Percentiles rank a stretch among this genome's conserved stretches.
Conservation (phyloP, 306 rosid species). For the Alnus glutinosa region DNA sequence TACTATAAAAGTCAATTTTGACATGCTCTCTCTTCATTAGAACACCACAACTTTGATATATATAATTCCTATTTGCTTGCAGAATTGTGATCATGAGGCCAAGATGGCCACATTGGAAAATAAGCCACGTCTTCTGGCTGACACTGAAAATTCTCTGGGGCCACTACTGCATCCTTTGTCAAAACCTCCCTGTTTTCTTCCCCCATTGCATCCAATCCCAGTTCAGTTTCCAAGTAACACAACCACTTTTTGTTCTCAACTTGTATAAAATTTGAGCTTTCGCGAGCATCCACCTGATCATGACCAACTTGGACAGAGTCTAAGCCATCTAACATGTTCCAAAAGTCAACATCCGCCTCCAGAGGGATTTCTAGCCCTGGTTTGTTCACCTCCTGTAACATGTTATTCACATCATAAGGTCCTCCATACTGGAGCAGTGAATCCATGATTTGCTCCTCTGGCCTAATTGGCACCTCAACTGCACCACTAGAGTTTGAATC, state of each 20-base stretch:
- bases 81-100: slow-evolving; percentile 24
- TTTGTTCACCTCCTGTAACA: slow-evolving; percentile 37
- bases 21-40: too few species aligned
- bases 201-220: slow-evolving; percentile 45
- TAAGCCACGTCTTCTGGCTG: slow-evolving; percentile 31
- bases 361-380: slow-evolving; percentile 45
- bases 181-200: slow-evolving; percentile 24
- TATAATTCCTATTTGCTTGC: slow-evolving; percentile 18
- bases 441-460: slow-evolving; percentile 31
- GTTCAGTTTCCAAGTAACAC: slow-evolving; percentile 54
- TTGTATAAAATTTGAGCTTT: slow-evolving; percentile 26
- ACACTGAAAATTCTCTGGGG: slow-evolving; percentile 23
- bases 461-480: slow-evolving; percentile 9
- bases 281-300: slow-evolving; percentile 7
- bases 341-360: slow-evolving; percentile 61
- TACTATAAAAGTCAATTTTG: too few species aligned
- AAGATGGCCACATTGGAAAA: slow-evolving; percentile 41
- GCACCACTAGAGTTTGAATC: slow-evolving; percentile 48
- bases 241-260: slow-evolving; percentile 49
- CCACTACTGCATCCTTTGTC: slow-evolving; percentile 29
- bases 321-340: slow-evolving; percentile 59
- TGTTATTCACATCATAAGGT: slow-evolving; percentile 26
- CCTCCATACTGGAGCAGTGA: slow-evolving; percentile 31
- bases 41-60: too few species aligned
- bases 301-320: slow-evolving; percentile 26